Conservation (phyloP, 1,139 yeast genomes). For the Candida sp. region DNA sequence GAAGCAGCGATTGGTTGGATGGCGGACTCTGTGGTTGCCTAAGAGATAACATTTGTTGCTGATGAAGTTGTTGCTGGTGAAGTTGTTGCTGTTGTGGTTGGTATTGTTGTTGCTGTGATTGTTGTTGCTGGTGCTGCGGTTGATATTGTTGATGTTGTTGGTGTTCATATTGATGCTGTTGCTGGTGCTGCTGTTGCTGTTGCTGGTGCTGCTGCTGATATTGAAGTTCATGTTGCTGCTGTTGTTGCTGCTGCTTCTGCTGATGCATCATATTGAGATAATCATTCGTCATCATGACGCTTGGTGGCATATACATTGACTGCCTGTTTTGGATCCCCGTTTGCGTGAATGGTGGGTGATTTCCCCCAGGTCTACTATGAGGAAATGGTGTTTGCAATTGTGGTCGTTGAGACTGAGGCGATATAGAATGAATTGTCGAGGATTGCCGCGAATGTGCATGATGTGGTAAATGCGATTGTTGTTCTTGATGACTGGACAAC, state of each 20-base stretch:
- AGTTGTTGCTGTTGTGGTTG: constrained; percentile 1
- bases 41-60: background rate
- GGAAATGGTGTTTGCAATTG: background rate
- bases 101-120: background rate
- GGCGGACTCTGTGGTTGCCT: background rate
- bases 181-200: constrained; percentile 5
- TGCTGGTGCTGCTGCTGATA: constrained; percentile 7
- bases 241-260: constrained; percentile 1
- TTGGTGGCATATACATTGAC: background rate
- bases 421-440: background rate
- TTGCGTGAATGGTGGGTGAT: background rate
- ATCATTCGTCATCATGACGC: background rate
- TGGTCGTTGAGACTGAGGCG: constrained; percentile 4
- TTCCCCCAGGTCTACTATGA: background rate
- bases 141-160: background rate
- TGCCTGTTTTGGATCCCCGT: background rate
- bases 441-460: background rate
- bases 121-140: constrained; percentile 2
- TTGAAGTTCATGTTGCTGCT: constrained; percentile 6
- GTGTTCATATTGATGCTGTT: too few relatives aligned
- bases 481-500: background rate
- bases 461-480: background rate
- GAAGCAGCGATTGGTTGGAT: background rate
- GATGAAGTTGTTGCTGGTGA: constrained; percentile 1
- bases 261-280: background rate